Conservation (phyloP, 805 yeast species). For the Cyberlindnera euphorbiiphila region DNA sequence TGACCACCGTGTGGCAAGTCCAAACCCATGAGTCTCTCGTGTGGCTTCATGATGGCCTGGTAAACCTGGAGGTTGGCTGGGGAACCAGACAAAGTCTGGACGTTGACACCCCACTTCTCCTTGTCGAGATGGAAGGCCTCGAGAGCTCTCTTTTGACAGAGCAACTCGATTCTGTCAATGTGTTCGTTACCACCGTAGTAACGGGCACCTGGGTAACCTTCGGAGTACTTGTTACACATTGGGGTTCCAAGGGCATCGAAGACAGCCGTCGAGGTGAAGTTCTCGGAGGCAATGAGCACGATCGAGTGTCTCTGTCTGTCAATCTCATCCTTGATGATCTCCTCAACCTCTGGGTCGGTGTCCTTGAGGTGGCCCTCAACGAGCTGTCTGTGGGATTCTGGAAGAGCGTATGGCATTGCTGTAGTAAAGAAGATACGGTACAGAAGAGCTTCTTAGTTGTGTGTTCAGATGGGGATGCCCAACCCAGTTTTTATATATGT, state of each 20-base stretch:
- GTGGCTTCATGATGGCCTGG: constrained; percentile 82
- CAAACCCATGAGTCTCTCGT: constrained; percentile 94
- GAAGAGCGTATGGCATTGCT: constrained; percentile 58
- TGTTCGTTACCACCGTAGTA: constrained; percentile 97
- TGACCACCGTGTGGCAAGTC: constrained; percentile 99
- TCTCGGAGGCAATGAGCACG: constrained; percentile 91
- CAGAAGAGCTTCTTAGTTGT: too few species aligned
- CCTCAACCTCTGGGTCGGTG: constrained; percentile 81
- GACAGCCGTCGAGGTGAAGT: constrained; percentile 92
- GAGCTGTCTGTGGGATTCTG: constrained; percentile 60
- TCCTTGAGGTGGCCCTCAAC: constrained; percentile 55
- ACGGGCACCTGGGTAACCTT: constrained; percentile 97
- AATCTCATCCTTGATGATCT: constrained; percentile 71
- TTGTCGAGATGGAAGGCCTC: constrained; percentile 75
- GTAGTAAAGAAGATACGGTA: not conserved
- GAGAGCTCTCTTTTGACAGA: constrained; percentile 90
- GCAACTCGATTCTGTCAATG: constrained; percentile 84
- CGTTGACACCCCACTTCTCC: constrained; percentile 95
- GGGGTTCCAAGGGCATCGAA: constrained; percentile 93
- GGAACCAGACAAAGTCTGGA: constrained; percentile 92
- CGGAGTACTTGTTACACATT: constrained; percentile 97
- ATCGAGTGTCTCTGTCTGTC: constrained; percentile 88
- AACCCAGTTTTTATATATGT: not conserved
- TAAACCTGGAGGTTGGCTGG: constrained; percentile 95
- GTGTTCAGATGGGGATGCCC: too few species aligned